Conservation (phyloP, 2,329 filamentous ascomycete genomes). For the Pseudogymnoascus sp. region DNA sequence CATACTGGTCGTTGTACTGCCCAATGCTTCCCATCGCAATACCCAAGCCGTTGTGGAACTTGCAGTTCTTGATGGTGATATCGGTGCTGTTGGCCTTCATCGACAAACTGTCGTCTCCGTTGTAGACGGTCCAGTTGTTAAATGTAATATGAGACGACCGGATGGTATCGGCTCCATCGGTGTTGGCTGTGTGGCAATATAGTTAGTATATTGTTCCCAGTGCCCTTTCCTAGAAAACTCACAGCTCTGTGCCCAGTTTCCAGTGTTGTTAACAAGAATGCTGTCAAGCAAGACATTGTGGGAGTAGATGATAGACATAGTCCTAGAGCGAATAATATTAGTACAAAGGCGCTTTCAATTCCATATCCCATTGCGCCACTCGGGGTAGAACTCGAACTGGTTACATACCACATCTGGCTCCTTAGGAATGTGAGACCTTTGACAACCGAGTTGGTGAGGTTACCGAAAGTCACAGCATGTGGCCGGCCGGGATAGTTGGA, state of each 20-base stretch:
- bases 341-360: background rate
- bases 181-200: conserved; percentile 24
- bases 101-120: conserved; percentile 47
- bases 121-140: conserved; percentile 41
- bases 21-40: conserved; percentile 51
- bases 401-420: conserved; percentile 48
- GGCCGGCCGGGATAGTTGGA: conserved; percentile 43
- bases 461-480: conserved; percentile 43
- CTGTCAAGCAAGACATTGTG: conserved; percentile 39
- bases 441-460: conserved; percentile 41
- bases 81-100: conserved; percentile 49
- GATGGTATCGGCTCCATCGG: conserved; percentile 43
- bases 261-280: conserved; percentile 45
- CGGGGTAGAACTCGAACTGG: background rate
- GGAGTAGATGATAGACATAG: conserved; percentile 45
- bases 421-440: conserved; percentile 43
- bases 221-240: background rate
- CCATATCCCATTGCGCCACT: background rate
- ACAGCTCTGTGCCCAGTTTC: background rate
- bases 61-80: conserved; percentile 41
- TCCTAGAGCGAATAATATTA: conserved; percentile 23
- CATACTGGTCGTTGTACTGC: conserved; percentile 41
- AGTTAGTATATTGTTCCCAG: background rate
- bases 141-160: conserved; percentile 45
- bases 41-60: conserved; percentile 42